Conservation (phyloP, 257 asterid genomes). For the Solanum neorickii region DNA sequence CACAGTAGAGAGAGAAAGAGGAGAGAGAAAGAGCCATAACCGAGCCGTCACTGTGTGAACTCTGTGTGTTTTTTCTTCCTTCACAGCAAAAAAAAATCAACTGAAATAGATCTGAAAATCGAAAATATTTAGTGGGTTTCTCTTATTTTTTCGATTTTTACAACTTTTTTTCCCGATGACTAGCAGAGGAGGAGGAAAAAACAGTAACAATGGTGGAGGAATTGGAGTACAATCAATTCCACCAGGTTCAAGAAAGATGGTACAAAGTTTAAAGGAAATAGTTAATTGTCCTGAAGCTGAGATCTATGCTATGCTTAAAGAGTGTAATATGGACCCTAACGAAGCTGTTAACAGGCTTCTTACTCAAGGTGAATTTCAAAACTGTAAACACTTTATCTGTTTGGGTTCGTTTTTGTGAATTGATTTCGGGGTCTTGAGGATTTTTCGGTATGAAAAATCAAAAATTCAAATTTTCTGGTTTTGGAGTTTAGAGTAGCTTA, state of each 20-base stretch:
- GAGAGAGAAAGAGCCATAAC: background rate
- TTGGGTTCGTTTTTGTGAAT: background rate
- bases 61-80: background rate
- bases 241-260: constrained; percentile 60
- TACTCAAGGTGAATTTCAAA: constrained; percentile 29
- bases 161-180: background rate
- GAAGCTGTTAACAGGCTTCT: constrained; percentile 74
- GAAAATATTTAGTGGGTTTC: background rate
- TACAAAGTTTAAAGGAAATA: constrained; percentile 80
- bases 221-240: constrained; percentile 23
- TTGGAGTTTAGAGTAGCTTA: background rate
- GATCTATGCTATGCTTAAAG: constrained; percentile 84
- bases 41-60: background rate
- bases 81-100: background rate
- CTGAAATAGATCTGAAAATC: background rate
- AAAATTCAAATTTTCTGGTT: background rate
- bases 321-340: constrained; percentile 93
- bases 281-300: constrained; percentile 71
- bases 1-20: background rate
- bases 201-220: background rate
- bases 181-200: background rate
- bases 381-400: background rate
- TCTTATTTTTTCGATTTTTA: background rate
- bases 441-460: background rate
- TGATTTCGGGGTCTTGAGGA: background rate